Base-by-base conservation (phyloP, 2,329 filamentous ascomycete genomes). In the Trichoderma aggressivum region DNA sequence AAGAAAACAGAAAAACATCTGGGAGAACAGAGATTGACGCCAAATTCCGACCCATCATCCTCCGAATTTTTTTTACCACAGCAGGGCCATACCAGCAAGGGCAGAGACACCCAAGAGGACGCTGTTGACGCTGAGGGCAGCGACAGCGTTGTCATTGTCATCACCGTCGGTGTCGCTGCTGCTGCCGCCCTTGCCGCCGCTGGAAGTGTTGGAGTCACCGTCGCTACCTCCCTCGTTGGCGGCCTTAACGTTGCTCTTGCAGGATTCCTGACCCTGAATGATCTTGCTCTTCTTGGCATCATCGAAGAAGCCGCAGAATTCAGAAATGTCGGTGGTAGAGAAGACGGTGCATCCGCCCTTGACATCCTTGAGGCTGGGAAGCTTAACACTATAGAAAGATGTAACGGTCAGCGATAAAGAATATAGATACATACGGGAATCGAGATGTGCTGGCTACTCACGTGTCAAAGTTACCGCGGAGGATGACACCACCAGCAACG, bases 401-500 rank as follows among this genome's bases (percentile, higher is more conserved):
- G 30, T 3, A 36, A 8, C 18, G 16, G 39, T 56, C 43, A 68
- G 21, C n/a, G 64, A 53, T 11, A 28, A 61, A 14, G 12, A n/a
- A 30, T 47, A 70, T 30, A 12, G n/a, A 24, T 28, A 4, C 16
- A 24, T 26, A 2, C 14, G 30, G 56, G 56, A 16, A 24, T 47
- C 74, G 59, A 76, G 73, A 26, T 50, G 39, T 21, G 3, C 36
- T 43, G 36, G n/a, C 2, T 16, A 88, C 93, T 86, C 87, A 97
- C 94, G 88, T 86, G 74, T 89, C 87, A 82, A 98, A 97, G 85
- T 90, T 92, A 78, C 96, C 96, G 77, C 90, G 90, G 81, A 97
- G 89, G 81, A 94, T 91, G 79, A 98, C 86, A 77, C 93, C 94
- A 84, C 94, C 95, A 74, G 86, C 88, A 72, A 98, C 89, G 70